phyloP scores from a whole-genome alignment of 1,284 basidiomycete species.

The Heterobasidion occidentale region DNA sequence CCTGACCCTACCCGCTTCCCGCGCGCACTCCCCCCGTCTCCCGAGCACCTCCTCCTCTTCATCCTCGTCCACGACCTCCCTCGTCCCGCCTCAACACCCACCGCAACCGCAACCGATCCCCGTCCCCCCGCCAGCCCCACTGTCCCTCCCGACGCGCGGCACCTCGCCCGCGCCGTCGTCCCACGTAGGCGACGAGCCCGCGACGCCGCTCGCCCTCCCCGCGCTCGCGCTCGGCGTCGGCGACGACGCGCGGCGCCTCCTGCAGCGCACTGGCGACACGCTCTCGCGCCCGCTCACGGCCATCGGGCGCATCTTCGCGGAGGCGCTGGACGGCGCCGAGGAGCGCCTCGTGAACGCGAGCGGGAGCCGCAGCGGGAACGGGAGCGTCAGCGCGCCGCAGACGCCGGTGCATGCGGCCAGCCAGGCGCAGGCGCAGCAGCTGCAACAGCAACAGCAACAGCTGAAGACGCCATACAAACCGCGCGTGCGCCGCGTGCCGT shows the following conservation, averaged over 20 bases:
- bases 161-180: constrained; percentile 27
- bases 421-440: constrained; percentile 25
- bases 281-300: constrained; percentile 84
- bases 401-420: neutral
- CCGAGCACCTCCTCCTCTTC: constrained; percentile 4
- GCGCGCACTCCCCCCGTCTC: constrained; percentile 39
- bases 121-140: constrained; percentile 14
- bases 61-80: constrained; percentile 5
- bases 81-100: constrained; percentile 10
- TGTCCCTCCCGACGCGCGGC: constrained; percentile 8
- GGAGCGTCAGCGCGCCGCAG: neutral
- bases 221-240: constrained; percentile 35
- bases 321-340: constrained; percentile 54
- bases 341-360: constrained; percentile 17
- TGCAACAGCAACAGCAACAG: constrained; percentile 10
- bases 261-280: constrained; percentile 84
- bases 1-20: constrained; percentile 59
- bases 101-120: constrained; percentile 13
- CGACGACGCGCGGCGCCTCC: constrained; percentile 73
- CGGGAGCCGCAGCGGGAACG: constrained; percentile 1
- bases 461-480: constrained; percentile 71
- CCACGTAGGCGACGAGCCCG: constrained; percentile 80
- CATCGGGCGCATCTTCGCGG: constrained; percentile 80
- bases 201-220: constrained; percentile 51
- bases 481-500: constrained; percentile 41